Base-by-base conservation (phyloP, 129 eudicot species). In the Kitagawia praeruptora region DNA sequence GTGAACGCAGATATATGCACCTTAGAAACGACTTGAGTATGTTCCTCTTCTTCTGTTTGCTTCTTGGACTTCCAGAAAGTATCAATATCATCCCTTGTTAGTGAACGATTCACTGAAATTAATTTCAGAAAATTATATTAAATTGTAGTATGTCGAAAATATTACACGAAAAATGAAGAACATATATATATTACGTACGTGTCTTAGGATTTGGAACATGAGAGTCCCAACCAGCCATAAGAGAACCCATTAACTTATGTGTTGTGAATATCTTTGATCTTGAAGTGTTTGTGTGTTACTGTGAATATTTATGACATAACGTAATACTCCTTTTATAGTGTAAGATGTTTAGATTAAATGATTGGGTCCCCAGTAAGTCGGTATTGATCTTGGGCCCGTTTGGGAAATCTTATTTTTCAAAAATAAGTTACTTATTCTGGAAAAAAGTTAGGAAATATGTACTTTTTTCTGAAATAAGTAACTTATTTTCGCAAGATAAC, bases 171-270 rank as follows among this genome's bases (percentile, higher is more conserved):
- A 78, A 23, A 21, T 14, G 14, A 61, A 25, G 6, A 9, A 25
- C 0, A n/a, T 2, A 61, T 34, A 34, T 34, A 31, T n/a, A 25
- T 3, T 16, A 71, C 82, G 45, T 82, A 86, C 97, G 82, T 21
- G 82, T 47, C 66, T 77, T 85, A 44, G 92, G 83, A 82, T 91
- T 92, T 56, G 48, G 63, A 69, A 84, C 84, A 64, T 51, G 91
- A 27, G 92, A 86, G 56, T 85, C 89, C 97, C 97, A 92, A 48
- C 97, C 97, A 6, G 89, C 87, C 95, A 92, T 86, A 56, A 92
- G 86, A 75, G 97, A 92, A 80, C 97, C 96, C 97, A 92, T 61
- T 2, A 58, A 34, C 31, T 58, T 23, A 8, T 23, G 67, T 89
- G 8, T 18, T 18, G 37, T 66, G 71, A 66, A 66, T 56, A 23